Base-by-base conservation (phyloP, 345 rosid genomes). In the Pistacia vera region DNA sequence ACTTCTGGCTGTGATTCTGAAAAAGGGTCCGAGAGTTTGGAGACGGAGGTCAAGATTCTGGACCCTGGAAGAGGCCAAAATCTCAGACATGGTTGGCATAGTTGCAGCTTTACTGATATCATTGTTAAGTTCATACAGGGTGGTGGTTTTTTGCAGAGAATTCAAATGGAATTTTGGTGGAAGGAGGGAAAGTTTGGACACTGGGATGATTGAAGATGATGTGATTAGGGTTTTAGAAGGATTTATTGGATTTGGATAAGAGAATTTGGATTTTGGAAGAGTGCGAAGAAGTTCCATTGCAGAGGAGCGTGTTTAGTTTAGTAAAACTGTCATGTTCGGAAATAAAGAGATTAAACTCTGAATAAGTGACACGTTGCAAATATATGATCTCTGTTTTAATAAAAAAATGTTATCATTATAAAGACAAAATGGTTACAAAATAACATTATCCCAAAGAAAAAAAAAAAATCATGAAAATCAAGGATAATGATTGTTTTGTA, bases 1-100 rank as follows among this genome's bases (percentile, higher is more conserved):
- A 85, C 83, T 88, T 70, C 63, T 86, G n/a, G 94, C 97, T 3
- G 96, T 89, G 82, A 92, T 86, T 77, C 92, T 87, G 78, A 91
- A 95, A 56, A 91, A 89, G 83, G 98, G 97, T 72, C 98, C 98
- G 28, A 88, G 78, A 36, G 85, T 88, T 55, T 85, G 86, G 46
- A 93, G 94, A 83, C 77, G 88, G 61, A 95, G 83, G 76, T 91
- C 91, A 5, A 95, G 89, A 44, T 95, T 89, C 77, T 91, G 98
- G 33, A 88, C 85, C 68, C 77, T 93, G 4, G 98, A 87, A 64
- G 94, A 79, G 60, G 88, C 85, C 74, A 90, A 14, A 56, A 93
- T 86, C 62, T 93, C 98, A 0, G 85, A 73, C 95, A 92, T 90
- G 75, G 93, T 86, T n/a, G 97, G 99, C n/a, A 77, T 17, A 18